phyloP scores from a whole-genome alignment of 495 filamentous ascomycete species.

The Xylaria scruposa region DNA sequence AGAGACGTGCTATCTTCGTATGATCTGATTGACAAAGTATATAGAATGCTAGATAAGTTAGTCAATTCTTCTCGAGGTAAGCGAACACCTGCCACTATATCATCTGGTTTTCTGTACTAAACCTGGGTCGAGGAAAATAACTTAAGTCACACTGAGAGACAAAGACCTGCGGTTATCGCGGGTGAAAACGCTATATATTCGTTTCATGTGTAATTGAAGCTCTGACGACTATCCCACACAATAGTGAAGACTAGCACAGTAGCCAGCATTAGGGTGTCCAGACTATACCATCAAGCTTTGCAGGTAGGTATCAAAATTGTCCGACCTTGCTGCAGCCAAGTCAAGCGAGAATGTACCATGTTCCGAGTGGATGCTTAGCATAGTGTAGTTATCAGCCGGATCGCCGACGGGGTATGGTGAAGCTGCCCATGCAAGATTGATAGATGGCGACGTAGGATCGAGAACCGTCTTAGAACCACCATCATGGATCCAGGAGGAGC shows the following conservation, averaged over 20 bases:
- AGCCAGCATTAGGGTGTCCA: neutral
- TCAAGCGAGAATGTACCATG: slow-evolving; percentile 46
- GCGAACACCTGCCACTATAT: neutral
- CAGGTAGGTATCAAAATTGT: slow-evolving; percentile 41
- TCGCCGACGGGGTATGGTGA: slow-evolving; percentile 39
- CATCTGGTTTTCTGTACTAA: neutral
- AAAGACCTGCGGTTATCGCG: neutral
- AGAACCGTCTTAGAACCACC: slow-evolving; percentile 38
- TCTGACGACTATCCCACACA: neutral
- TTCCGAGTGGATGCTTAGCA: slow-evolving; percentile 50
- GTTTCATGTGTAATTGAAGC: neutral
- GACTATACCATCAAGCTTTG: slow-evolving; percentile 1
- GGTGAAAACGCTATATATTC: neutral
- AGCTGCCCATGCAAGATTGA: slow-evolving; percentile 50
- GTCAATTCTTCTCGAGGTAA: too few species aligned
- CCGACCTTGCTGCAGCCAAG: slow-evolving; percentile 46
- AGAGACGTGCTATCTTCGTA: neutral
- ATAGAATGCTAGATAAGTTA: neutral
- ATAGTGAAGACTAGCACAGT: neutral
- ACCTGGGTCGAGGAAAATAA: neutral
- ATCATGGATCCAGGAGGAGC: slow-evolving; percentile 38
- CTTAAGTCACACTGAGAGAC: neutral
- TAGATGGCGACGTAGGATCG: slow-evolving; percentile 45
- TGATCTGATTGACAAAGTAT: neutral
- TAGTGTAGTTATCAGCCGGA: slow-evolving; percentile 43